Base-by-base conservation (phyloP, 2,329 filamentous ascomycete genomes). In the Fusarium dlaminii region DNA sequence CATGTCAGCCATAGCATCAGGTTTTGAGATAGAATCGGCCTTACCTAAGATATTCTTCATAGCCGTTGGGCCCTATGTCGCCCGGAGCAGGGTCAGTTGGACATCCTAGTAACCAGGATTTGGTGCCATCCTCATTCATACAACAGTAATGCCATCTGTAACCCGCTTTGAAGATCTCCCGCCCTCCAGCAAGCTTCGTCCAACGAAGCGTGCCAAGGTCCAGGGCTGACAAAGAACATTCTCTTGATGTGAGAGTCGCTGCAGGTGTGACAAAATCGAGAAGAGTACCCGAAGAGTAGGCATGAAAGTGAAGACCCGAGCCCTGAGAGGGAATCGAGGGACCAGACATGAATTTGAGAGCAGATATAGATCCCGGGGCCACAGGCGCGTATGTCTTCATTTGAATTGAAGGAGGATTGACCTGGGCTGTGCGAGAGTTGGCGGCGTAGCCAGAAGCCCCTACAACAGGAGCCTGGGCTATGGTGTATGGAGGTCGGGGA, bases 131-230 rank as follows among this genome's bases (percentile, higher is more conserved):
- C 69, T 96, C 92, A 80, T 98, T 97, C 83, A 98, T 93, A 7
- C 95, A 97, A 81, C 96, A 98, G 81, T 99, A 99, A 82, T 98
- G 96, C 96, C 96, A 99, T 68, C 96, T 91, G 81, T 96, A 98
- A n/a, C 93, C 94, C 0, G 91, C 87, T 76, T 93, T 93, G 84
- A 98, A 99, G 39, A 99, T 92, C 80, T 99, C 96, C 56, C 94
- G 93, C 8, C 96, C 96, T 79, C 98, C 96, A 3, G 96, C 96
- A 24, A 99, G 87, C 80, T 95, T 97, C 82, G 98, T 95, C 96
- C 96, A 99, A 54, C 95, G 92, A 56, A 98, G 84, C 1, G 93
- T 92, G 66, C 93, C 92, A 17, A 99, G 86, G 77, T 99, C 96
- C 32, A 99, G 85, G 8, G 95, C 94, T 0, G 95, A 98, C 29